Conservation (phyloP, 2,329 filamentous ascomycete genomes). For the Monilinia fructicola region DNA sequence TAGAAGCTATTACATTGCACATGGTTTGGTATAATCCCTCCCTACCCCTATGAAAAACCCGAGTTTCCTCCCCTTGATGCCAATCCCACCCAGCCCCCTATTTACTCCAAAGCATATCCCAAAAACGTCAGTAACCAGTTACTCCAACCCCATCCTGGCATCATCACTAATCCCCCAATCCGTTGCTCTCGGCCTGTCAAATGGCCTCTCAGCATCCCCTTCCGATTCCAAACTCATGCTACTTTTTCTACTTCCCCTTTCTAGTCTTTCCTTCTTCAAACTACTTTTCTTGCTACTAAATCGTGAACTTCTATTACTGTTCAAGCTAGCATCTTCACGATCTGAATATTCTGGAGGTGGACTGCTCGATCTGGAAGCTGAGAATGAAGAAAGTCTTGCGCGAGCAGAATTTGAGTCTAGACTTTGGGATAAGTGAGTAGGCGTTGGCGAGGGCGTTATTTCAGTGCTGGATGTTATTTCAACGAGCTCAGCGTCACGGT, state of each 20-base stretch:
- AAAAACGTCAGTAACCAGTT: constrained; percentile 2
- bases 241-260: constrained; percentile 27
- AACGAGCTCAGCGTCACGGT: constrained; percentile 90
- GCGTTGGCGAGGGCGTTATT: constrained; percentile 48
- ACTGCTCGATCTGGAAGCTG: constrained; percentile 19
- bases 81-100: background rate
- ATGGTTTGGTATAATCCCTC: constrained; percentile 2
- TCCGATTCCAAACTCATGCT: constrained; percentile 30
- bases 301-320: constrained; percentile 26
- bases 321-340: constrained; percentile 29
- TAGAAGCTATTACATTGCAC: background rate
- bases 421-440: constrained; percentile 32
- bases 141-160: constrained; percentile 79
- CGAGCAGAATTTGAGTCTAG: constrained; percentile 16
- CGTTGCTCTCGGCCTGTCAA: constrained; percentile 52
- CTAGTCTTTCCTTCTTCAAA: constrained; percentile 31
- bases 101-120: constrained; percentile 10
- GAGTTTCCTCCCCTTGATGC: background rate
- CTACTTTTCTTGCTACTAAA: constrained; percentile 29
- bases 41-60: background rate
- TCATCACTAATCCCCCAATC: constrained; percentile 84
- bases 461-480: constrained; percentile 56
- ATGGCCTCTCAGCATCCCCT: constrained; percentile 51
- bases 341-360: constrained; percentile 28
- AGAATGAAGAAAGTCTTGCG: constrained; percentile 18